Conservation (phyloP, 495 filamentous ascomycete genomes). For the Penicillium parvum region DNA sequence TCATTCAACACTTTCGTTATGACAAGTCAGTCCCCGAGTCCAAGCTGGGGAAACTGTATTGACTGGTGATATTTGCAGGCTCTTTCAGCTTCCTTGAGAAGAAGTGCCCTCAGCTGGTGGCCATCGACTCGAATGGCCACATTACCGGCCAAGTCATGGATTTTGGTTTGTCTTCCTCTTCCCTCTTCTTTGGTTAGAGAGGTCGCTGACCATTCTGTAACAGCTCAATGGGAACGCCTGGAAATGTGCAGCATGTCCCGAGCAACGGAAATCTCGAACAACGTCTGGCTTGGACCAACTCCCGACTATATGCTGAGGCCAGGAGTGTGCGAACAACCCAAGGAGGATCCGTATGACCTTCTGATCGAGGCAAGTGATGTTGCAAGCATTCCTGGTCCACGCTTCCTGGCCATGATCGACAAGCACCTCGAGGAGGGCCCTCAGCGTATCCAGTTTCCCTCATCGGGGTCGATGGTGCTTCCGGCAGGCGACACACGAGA, state of each 20-base stretch:
- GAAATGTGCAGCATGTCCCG: constrained; percentile 94
- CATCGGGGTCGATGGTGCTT: constrained; percentile 82
- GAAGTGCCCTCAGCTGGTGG: constrained; percentile 63
- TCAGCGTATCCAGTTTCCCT: constrained; percentile 78
- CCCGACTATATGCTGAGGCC: constrained; percentile 56
- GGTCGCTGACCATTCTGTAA: background rate
- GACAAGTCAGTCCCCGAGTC: constrained; percentile 51
- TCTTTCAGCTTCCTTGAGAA: constrained; percentile 72
- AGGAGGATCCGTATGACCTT: constrained; percentile 55
- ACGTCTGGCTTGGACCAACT: constrained; percentile 88
- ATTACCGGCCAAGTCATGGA: constrained; percentile 79
- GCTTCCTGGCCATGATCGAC: constrained; percentile 54
- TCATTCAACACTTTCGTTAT: constrained; percentile 82
- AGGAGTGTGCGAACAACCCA: constrained; percentile 16
- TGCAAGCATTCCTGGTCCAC: constrained; percentile 58
- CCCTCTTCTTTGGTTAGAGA: too few relatives aligned
- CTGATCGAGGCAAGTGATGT: constrained; percentile 84
- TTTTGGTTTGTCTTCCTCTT: constrained; percentile 61
- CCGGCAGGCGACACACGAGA: constrained; percentile 75
- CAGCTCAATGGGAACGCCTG: constrained; percentile 75
- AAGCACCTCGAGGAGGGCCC: constrained; percentile 51
- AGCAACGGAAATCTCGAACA: constrained; percentile 78
- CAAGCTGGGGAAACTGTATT: too few relatives aligned
- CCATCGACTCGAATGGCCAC: constrained; percentile 67
- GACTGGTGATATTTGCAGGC: constrained; percentile 37